Conservation (phyloP, 2,329 filamentous ascomycete species). For the Cladosporium sp. region DNA sequence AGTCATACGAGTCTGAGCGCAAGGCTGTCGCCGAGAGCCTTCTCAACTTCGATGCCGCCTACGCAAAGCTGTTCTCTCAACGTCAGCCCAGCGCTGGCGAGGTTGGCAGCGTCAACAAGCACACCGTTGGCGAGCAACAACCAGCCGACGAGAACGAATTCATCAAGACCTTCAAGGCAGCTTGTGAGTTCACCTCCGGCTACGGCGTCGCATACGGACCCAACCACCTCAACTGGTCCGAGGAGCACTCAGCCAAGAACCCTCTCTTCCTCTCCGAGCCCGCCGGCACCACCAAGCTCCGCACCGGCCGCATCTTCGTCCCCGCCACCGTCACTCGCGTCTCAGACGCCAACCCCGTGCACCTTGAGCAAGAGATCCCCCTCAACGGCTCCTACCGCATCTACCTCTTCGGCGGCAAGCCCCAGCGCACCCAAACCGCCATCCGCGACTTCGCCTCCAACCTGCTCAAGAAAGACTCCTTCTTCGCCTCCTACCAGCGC, state of each 20-base stretch:
- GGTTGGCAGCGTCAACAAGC: constrained; percentile 67
- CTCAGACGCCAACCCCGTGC: constrained; percentile 84
- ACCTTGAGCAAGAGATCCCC: constrained; percentile 86
- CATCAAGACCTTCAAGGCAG: constrained; percentile 84
- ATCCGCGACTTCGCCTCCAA: constrained; percentile 69
- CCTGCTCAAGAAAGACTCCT: constrained; percentile 66
- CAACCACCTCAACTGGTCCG: constrained; percentile 82
- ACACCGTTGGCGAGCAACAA: constrained; percentile 30
- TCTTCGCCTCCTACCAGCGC: constrained; percentile 68
- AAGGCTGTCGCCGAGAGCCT: constrained; percentile 82
- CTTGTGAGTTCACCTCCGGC: constrained; percentile 88
- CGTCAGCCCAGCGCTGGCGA: constrained; percentile 71
- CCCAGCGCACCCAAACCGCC: constrained; percentile 56
- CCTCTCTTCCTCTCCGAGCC: constrained; percentile 64
- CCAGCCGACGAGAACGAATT: constrained; percentile 70
- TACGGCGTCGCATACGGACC: constrained; percentile 85
- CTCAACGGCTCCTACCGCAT: constrained; percentile 85
- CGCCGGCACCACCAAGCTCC: constrained; percentile 59
- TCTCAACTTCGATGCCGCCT: constrained; percentile 82
- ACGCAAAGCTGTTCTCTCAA: constrained; percentile 86
- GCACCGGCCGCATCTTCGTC: constrained; percentile 72
- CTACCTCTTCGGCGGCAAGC: constrained; percentile 75
- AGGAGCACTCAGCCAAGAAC: constrained; percentile 69
- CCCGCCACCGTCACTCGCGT: constrained; percentile 83
- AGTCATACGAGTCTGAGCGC: constrained; percentile 84